Percentiles rank a stretch among this genome's conserved stretches.
Conservation (phyloP, 192 early-diverging fungal species). For the Coemansia sp. region DNA sequence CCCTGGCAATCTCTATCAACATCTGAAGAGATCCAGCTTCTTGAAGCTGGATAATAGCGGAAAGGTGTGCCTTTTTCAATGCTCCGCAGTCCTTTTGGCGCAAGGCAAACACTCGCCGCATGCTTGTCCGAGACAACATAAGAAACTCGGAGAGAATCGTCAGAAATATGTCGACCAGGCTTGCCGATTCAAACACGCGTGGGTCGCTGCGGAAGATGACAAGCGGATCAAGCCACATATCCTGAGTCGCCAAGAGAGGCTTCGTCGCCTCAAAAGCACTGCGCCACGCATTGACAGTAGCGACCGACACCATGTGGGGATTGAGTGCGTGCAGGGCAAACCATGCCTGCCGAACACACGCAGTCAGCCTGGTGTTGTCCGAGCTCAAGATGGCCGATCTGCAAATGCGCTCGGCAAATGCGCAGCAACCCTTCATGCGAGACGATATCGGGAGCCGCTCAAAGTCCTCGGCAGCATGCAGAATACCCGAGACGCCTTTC, state of each 20-base stretch:
- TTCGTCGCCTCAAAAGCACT: constrained; percentile 17
- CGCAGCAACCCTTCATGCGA: constrained; percentile 32
- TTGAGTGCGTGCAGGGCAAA: constrained; percentile 26
- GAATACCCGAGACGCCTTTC: neutral
- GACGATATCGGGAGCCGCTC: constrained; percentile 16
- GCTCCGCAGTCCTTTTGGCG: constrained; percentile 20
- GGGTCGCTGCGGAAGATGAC: constrained; percentile 56
- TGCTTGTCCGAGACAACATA: constrained; percentile 41
- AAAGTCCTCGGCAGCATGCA: constrained; percentile 22
- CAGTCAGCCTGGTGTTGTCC: constrained; percentile 14
- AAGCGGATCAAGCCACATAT: constrained; percentile 58
- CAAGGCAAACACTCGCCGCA: constrained; percentile 43
- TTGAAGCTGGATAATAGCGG: constrained; percentile 56
- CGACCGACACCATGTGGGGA: constrained; percentile 36
- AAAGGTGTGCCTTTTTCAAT: constrained; percentile 37
- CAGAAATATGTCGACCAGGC: constrained; percentile 33
- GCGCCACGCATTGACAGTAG: constrained; percentile 37
- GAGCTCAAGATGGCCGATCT: constrained; percentile 7
- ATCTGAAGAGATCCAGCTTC: constrained; percentile 57
- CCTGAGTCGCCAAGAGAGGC: constrained; percentile 37
- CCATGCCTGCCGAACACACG: constrained; percentile 40
- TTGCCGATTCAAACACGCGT: constrained; percentile 53
- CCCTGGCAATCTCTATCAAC: constrained; percentile 46
- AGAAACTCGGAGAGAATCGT: constrained; percentile 43
- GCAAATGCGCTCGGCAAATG: constrained; percentile 25